Evolutionary conservation across 352 stramenopile species (phyloP).

Genomic region (Phytophthora macrochlamydospora): DNA sequence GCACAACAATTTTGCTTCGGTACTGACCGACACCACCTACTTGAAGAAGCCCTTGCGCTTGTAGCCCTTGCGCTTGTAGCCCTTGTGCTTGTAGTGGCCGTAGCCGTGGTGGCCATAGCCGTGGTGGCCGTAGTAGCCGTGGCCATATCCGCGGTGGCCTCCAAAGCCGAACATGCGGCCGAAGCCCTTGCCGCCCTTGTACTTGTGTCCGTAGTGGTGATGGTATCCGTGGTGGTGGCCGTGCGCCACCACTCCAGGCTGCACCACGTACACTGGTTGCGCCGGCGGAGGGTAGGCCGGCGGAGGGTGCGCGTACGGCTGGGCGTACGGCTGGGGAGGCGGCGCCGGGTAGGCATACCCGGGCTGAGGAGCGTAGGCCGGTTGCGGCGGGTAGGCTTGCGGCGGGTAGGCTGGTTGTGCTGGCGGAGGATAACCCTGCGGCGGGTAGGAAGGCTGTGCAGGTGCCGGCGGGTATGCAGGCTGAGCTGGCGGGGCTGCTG

Average conservation of each 20-base stretch:
- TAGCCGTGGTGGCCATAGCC: slow-evolving; percentile 22
- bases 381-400: slow-evolving; percentile 19
- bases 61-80: slow-evolving; percentile 40
- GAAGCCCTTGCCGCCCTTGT: slow-evolving; percentile 25
- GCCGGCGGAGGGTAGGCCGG: slow-evolving; percentile 10
- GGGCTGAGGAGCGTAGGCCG: slow-evolving; percentile 16
- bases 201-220: slow-evolving; percentile 22
- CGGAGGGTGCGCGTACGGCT: slow-evolving; percentile 10
- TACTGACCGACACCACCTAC: slow-evolving; percentile 7
- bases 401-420: slow-evolving; percentile 24
- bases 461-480: slow-evolving; percentile 24
- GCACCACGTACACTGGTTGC: slow-evolving; percentile 38
- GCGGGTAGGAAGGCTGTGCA: slow-evolving; percentile 31
- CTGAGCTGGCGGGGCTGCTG: slow-evolving; percentile 13
- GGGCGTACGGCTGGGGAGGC: background rate
- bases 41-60: slow-evolving; percentile 41
- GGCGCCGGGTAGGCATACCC: slow-evolving; percentile 13
- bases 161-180: slow-evolving; percentile 24
- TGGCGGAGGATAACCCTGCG: slow-evolving; percentile 18
- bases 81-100: slow-evolving; percentile 37
- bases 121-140: slow-evolving; percentile 17
- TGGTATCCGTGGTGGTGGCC: slow-evolving; percentile 24
- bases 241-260: slow-evolving; percentile 31
- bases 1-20: too few relatives aligned
- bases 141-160: slow-evolving; percentile 12